Evolutionary conservation across 345 rosid genomes (phyloP), one percentile per base, ranked within the genome.

Genomic region (Ceriops tagal): DNA sequence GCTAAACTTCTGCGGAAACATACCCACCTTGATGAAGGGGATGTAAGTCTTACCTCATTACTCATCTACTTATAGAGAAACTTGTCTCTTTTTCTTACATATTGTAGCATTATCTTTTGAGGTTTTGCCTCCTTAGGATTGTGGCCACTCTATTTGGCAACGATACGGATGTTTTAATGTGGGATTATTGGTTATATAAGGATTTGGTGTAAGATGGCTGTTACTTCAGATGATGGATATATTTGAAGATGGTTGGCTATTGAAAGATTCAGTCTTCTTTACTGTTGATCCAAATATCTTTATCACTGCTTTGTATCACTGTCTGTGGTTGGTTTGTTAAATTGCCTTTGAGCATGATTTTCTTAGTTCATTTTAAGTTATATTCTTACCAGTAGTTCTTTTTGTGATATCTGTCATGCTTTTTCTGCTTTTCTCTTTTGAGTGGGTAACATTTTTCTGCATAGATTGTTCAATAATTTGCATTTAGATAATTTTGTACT

Each of bases 11-110:
- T 92, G 75, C 85, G 99, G 82, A 95, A 95, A 85, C 93, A 80
- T 78, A 91, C 80, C 53, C 99, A 89, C 85, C 89, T 95, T 24
- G 93, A 95, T 75, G 99, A 95, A 95, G 98, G 99, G 80, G 98
- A 95, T 87, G 98, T 95, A 78, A 84, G 97, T 77, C 62, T 66
- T 75, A 19, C 31, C 56, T 75, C 52, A 60, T 61, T 37, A 51
- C 34, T 32, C 2, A 7, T 32, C 5, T 56, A 28, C 11, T 56
- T 1, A 5, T 20, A 4, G 1, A 22, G 21, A 24, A 19, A 1
- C 21, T 67, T 19, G 62, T 32, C 15, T 49, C 39, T 16, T 64
- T 46, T 27, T n/a, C 11, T 10, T 46, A 8, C 49, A 43, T 43
- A 2, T 43, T 13, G 16, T 43, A 43, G 18, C 49, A 43, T 43